Conservation (phyloP, 495 filamentous ascomycete genomes). For the Daldinia grandis region DNA sequence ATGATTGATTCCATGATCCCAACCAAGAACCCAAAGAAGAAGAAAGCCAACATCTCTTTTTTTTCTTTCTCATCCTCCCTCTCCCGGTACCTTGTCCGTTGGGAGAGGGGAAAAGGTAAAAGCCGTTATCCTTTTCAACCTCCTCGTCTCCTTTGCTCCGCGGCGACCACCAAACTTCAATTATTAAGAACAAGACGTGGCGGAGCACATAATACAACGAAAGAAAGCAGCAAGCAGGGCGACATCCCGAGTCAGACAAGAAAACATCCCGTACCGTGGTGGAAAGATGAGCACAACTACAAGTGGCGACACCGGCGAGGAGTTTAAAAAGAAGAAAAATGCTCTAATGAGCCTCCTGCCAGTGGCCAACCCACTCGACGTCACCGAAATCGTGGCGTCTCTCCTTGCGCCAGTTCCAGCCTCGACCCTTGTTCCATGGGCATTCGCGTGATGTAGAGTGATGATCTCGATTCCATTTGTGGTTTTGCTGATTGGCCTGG, state of each 20-base stretch:
- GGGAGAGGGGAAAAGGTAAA: background rate
- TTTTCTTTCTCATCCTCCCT: slow-evolving; percentile 7
- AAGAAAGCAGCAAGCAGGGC: slow-evolving; percentile 34
- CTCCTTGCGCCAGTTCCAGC: slow-evolving; percentile 72
- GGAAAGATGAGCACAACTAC: slow-evolving; percentile 60
- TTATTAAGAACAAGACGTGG: slow-evolving; percentile 46
- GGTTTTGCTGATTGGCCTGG: slow-evolving; percentile 40
- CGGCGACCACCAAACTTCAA: slow-evolving; percentile 36
- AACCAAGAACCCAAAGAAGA: slow-evolving; percentile 18
- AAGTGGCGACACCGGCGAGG: slow-evolving; percentile 56
- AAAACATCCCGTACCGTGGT: slow-evolving; percentile 30
- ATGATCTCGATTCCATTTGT: slow-evolving; percentile 47
- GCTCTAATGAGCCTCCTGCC: slow-evolving; percentile 66
- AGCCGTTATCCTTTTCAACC: background rate
- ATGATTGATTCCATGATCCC: slow-evolving; percentile 27
- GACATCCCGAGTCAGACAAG: slow-evolving; percentile 21
- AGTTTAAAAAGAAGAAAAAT: slow-evolving; percentile 18
- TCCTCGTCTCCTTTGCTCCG: slow-evolving; percentile 4
- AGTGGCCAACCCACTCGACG: slow-evolving; percentile 89
- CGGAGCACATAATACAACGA: slow-evolving; percentile 34
- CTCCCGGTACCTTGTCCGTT: slow-evolving; percentile 8
- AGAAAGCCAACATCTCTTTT: slow-evolving; percentile 26
- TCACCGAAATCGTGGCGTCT: slow-evolving; percentile 74
- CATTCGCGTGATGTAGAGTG: slow-evolving; percentile 55
- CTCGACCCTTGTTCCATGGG: slow-evolving; percentile 55